Percentiles rank a stretch among this genome's conserved stretches.
These are phyloP conservation scores for Dictyostelium firmibasis DNA, from an alignment of 78 protist genomes.

Conservation along the genomic window DNA sequence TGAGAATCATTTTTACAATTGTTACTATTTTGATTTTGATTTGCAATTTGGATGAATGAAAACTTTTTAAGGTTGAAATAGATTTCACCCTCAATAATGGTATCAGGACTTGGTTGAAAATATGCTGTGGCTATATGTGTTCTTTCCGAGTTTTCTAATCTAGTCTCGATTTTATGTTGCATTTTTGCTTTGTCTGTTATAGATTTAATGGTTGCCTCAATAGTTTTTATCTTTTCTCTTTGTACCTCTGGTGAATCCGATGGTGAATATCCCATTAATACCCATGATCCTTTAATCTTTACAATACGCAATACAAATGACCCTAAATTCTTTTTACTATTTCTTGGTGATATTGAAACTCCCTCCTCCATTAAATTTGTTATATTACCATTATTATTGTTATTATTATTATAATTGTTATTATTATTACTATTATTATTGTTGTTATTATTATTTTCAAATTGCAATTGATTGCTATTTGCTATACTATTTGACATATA, in stretches of 20 bases:
- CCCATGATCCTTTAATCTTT: conserved; percentile 9
- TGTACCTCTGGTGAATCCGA: conserved; percentile 32
- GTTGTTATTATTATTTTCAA: neutral
- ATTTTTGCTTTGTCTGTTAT: conserved; percentile 29
- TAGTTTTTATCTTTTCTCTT: conserved; percentile 47
- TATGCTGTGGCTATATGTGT: conserved; percentile 18
- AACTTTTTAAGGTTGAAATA: conserved; percentile 36
- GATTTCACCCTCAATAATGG: conserved; percentile 40
- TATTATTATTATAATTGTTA: neutral
- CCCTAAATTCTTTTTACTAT: conserved; percentile 1
- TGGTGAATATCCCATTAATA: conserved; percentile 61
- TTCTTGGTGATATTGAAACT: conserved; percentile 16
- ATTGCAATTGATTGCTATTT: neutral
- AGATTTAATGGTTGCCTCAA: conserved; percentile 22
- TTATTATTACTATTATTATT: neutral
- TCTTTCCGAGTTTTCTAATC: conserved; percentile 21
- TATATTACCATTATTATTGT: neutral
- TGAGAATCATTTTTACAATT: neutral
- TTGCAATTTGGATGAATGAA: conserved; percentile 43
- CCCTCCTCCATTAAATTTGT: conserved; percentile 8
- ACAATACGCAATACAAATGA: conserved; percentile 46
- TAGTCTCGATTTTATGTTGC: conserved; percentile 1
- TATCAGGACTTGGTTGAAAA: conserved; percentile 35
- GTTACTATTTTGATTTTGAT: neutral
- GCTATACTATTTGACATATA: conserved; percentile 20